Conservation (phyloP, 2,329 filamentous ascomycete genomes). For the Phyllosticta citriasiana region DNA sequence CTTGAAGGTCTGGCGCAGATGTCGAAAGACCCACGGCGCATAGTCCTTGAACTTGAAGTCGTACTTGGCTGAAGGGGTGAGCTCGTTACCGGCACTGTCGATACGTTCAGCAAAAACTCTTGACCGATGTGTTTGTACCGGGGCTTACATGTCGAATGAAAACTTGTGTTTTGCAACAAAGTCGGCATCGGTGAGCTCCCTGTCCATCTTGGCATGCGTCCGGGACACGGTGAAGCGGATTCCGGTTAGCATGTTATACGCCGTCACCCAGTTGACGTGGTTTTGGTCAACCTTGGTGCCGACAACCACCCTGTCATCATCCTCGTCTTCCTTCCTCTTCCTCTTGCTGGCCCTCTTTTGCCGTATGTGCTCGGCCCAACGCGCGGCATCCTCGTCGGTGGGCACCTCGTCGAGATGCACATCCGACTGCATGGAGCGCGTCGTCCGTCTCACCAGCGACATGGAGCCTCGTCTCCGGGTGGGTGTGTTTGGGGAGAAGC, state of each 20-base stretch:
- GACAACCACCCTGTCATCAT: constrained; percentile 80
- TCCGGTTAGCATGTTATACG: constrained; percentile 98
- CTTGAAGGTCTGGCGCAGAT: constrained; percentile 75
- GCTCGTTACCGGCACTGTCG: constrained; percentile 78
- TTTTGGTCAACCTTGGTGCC: constrained; percentile 97
- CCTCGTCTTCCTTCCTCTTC: constrained; percentile 76
- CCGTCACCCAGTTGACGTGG: constrained; percentile 94
- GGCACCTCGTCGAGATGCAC: constrained; percentile 71
- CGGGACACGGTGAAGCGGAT: constrained; percentile 95
- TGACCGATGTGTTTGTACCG: constrained; percentile 10
- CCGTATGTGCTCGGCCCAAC: constrained; percentile 87
- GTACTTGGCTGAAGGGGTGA: constrained; percentile 96
- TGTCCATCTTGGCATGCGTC: constrained; percentile 93
- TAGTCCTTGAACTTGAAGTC: constrained; percentile 99
- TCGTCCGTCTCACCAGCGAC: constrained; percentile 68
- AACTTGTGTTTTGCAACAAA: constrained; percentile 95
- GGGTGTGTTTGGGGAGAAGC: constrained; percentile 64
- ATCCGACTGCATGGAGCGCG: constrained; percentile 78
- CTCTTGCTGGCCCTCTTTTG: constrained; percentile 85
- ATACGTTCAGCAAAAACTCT: constrained; percentile 1
- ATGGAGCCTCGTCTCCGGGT: constrained; percentile 69
- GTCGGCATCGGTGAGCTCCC: constrained; percentile 79
- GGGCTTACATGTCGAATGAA: constrained; percentile 87
- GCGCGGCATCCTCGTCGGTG: constrained; percentile 79
- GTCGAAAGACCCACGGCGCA: constrained; percentile 97